These are phyloP conservation scores for Kalmusia sp. DNA, from an alignment of 2,329 filamentous ascomycete genomes.

Conservation along the genomic window DNA sequence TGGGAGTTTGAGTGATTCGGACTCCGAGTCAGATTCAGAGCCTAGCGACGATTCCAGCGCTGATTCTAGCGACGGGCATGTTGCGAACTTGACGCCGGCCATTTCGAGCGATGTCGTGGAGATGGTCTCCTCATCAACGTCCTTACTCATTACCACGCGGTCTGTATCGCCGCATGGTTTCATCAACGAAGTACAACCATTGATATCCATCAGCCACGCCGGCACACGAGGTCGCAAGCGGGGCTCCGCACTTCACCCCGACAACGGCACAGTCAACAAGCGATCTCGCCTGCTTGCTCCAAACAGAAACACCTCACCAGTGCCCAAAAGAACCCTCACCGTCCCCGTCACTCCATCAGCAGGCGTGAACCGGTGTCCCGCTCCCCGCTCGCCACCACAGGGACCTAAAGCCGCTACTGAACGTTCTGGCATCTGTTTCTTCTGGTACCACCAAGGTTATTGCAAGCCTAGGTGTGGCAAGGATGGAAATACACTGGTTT, in stretches of 20 bases:
- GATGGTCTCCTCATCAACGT: background rate
- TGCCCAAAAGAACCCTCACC: background rate
- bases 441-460: slow-evolving; percentile 30
- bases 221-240: slow-evolving; percentile 18
- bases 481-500: background rate
- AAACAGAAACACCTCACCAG: background rate
- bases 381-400: background rate
- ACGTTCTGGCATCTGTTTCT: slow-evolving; percentile 24
- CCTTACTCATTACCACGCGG: background rate
- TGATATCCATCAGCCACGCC: slow-evolving; percentile 23
- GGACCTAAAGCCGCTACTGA: slow-evolving; percentile 4
- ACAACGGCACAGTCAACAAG: background rate
- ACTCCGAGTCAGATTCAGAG: background rate
- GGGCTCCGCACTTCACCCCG: background rate
- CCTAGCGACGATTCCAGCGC: background rate
- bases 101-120: background rate
- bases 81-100: background rate
- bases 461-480: slow-evolving; percentile 15
- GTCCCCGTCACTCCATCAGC: no score
- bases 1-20: background rate
- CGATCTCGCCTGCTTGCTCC: background rate
- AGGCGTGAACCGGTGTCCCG: background rate
- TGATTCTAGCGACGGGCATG: background rate
- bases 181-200: background rate
- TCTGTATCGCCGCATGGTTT: background rate